Base-by-base conservation (phyloP, 345 rosid species). In the Salix dunnii region DNA sequence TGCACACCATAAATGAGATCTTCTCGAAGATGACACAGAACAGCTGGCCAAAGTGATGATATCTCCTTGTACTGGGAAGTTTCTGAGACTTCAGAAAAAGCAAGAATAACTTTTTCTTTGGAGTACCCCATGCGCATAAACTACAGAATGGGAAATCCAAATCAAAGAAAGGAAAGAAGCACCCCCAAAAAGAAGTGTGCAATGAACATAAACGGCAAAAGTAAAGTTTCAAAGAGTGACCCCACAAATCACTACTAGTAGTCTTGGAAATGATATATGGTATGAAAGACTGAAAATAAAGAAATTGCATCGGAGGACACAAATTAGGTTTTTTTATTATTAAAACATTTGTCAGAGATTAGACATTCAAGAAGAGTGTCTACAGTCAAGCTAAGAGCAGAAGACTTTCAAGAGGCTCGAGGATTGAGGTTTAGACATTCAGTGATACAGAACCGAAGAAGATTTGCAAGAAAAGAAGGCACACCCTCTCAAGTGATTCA, bases 1-100 rank as follows among this genome's bases (percentile, higher is more conserved):
- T 77, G 40, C 28, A 76, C 78, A 68, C 82, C 84, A 74, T 90
- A 92, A 74, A 90, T 84, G 77, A 84, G 84, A 78, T 84, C 86
- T 87, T 94, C 92, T 76, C 85, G 91, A 60, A 93, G 97, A 79
- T 67, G 87, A 80, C 93, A 90, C 78, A 88, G 74, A 42, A 90
- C 92, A 4, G 90, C 82, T 35, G 88, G 90, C 94, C 89, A 89
- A 65, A 91, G 84, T 62, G 90, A 82, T 28, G 92, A 85, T 35
- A 87, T 86, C 72, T 88, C 92, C 82, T 86, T 86, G 76, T 78
- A 81, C 68, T 71, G 77, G 38, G 93, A 86, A 77, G 87, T 83
- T 81, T 87, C 85, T 71, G 90, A 88, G 72, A 88, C 91, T 82
- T 90, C 91, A 84, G 70, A 68, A 76, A 80, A 85, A 66, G 97